phyloP scores from a whole-genome alignment of 1,284 basidiomycete genomes.

The Pseudozyma flocculosa region DNA sequence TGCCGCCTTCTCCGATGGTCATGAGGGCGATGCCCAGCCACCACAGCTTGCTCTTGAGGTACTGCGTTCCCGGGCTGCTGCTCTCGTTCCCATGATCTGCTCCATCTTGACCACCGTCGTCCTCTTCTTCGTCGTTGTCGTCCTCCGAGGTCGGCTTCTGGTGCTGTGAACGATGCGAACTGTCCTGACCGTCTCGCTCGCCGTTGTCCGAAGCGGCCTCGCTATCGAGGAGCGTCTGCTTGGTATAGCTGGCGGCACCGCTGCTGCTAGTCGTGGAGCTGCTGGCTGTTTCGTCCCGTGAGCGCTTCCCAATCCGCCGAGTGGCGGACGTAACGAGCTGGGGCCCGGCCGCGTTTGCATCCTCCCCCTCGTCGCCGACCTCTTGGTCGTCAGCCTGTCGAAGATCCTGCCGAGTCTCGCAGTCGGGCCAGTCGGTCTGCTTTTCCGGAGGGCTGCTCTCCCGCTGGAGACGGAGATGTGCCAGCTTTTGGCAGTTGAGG shows the following conservation, averaged over 20 bases:
- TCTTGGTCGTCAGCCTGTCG: too few species aligned
- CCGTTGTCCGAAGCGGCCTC: too few species aligned
- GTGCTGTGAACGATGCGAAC: too few species aligned
- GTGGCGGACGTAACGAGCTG: slow-evolving; percentile 1
- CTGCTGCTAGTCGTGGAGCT: background rate
- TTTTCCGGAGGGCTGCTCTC: too few species aligned
- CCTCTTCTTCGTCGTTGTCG: slow-evolving; percentile 29
- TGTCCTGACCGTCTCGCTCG: too few species aligned
- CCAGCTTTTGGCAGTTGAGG: slow-evolving; percentile 77
- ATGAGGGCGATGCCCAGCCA: slow-evolving; percentile 87
- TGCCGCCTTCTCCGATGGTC: slow-evolving; percentile 86
- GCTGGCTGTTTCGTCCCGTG: slow-evolving; percentile 1
- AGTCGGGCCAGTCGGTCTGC: too few species aligned
- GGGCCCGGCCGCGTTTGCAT: slow-evolving; percentile 2
- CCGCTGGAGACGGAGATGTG: slow-evolving; percentile 71
- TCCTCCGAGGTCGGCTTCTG: too few species aligned
- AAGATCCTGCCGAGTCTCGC: background rate
- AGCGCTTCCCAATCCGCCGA: background rate
- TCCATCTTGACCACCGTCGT: slow-evolving; percentile 63
- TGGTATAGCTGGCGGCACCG: too few species aligned
- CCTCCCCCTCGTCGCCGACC: too few species aligned
- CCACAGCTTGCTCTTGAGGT: slow-evolving; percentile 70
- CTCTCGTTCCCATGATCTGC: slow-evolving; percentile 4
- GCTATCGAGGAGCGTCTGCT: too few species aligned
- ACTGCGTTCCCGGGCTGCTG: slow-evolving; percentile 32